Evolutionary conservation across 2,329 filamentous ascomycete genomes (phyloP), one percentile per base, ranked within the genome.

Genomic region (Aspergillus carbonarius): DNA sequence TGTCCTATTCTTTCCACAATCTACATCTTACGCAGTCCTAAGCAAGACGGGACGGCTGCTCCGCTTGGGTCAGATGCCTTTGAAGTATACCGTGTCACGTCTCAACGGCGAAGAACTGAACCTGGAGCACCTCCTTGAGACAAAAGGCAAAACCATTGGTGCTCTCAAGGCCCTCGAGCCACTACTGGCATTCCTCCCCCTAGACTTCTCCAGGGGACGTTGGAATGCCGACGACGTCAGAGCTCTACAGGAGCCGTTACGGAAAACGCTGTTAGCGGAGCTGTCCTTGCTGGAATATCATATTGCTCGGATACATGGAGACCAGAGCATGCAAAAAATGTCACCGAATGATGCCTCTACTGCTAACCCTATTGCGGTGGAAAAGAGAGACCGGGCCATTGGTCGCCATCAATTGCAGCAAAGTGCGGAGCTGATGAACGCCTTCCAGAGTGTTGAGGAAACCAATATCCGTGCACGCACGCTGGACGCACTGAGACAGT

Each of bases 1-100:
- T 5, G 52, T 83, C 1, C 57, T 83, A 3, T 70, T 83, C 46
- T 83, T 83, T 55, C 81, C 81, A 0, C 76, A 77, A 40, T 83
- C 81, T 0, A 80, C 81, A 0, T 82, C 81, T 0, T 76, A 77
- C 23, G 69, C 75, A 2, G 75, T 80, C 1, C 66, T 83, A 0
- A 67, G 63, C 30, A 69, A 61, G 27, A 70, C 70, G 60, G 70
- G 70, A 55, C 66, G 61, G 18, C 56, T 78, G 0, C 65, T 76
- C 0, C 60, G 61, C 17, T 55, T 70, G 3, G 56, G 70, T 0
- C 71, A 67, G 59, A 59, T 57, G 0, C 72, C 76, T 0, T 54
- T 80, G 5, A 69, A 72, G 2, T 60, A 67, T 2, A 78, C 75
- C 0, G 51, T 61, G 2, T 56, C 60, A 1, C 63, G 57, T 37